Base-by-base conservation (phyloP, 495 filamentous ascomycete species). In the Penicillium macrosclerotiorum region DNA sequence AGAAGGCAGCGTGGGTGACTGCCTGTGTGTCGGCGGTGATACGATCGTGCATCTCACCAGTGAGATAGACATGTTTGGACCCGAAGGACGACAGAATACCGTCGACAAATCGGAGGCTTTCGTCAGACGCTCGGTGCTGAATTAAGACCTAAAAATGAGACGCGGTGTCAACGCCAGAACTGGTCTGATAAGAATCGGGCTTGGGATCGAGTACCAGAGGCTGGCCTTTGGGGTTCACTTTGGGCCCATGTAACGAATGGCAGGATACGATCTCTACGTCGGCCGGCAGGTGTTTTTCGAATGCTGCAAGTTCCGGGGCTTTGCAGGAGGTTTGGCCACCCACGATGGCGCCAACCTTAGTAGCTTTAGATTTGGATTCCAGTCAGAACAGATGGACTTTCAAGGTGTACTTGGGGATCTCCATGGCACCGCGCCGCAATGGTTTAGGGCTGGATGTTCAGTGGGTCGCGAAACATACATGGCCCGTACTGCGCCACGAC, bases 301-400 rank as follows among this genome's bases (percentile, higher is more conserved):
- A 96, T 1, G 92, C 91, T 29, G 83, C 83, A 54, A 97, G 92
- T 67, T 98, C 93, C 3, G 92, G 93, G 37, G 90, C 90, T 73
- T 98, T 98, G 75, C 94, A 97, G 3, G 94, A 97, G 2, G 93
- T 98, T 67, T 98, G 93, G 14, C 93, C 93, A 40, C 93, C 93
- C 27, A 98, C 93, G 47, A 98, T 91, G 32, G 94, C 93, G 42
- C 86, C 84, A 49, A 88, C 76, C 63, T 94, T 95, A 36, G 94
- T 97, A 54, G 94, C 92, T 96, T 55, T 53, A 42, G 13, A 7
- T 32, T 39, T 45, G 24, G 32, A 43, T 47, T 46, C 41, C 32
- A 54, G 59, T 71, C 57, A 68, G 58, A 71, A 35, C 34, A 44
- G 45, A 29, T 39, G 27, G 29, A 37, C 22, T 18, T 12, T n/a